Evolutionary conservation across 257 asterid genomes (phyloP).

Genomic region (Nicotiana benthamiana): DNA sequence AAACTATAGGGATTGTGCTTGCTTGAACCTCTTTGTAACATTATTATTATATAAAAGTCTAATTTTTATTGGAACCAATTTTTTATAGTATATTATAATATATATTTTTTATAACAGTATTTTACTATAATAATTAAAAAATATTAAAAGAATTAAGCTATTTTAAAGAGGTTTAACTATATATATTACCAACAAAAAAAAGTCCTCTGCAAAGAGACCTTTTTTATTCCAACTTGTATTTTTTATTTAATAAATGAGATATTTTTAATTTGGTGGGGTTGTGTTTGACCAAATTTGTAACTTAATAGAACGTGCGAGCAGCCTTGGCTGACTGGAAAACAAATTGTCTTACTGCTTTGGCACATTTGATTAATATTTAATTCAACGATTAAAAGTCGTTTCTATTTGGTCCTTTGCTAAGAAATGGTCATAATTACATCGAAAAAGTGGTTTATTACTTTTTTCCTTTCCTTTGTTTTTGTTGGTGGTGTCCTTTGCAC

Average conservation of each 20-base stretch:
- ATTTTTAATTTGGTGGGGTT: background rate
- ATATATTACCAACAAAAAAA: too few relatives aligned
- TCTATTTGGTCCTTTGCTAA: background rate
- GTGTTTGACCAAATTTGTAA: background rate
- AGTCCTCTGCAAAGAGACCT: too few relatives aligned
- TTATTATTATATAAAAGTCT: too few relatives aligned
- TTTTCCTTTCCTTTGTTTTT: background rate
- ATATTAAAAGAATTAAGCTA: rapidly evolving
- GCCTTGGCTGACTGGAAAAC: background rate
- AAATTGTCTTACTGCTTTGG: background rate
- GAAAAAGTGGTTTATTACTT: background rate
- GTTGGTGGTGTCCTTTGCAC: background rate
- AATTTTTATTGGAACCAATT: too few relatives aligned
- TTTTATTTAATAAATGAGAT: background rate
- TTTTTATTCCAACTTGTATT: background rate
- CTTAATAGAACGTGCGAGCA: background rate
- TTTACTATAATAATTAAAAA: rapidly evolving
- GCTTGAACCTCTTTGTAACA: too few relatives aligned
- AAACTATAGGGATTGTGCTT: too few relatives aligned
- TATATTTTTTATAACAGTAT: too few relatives aligned
- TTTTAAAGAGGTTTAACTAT: too few relatives aligned
- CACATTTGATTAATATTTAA: background rate
- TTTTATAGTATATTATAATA: too few relatives aligned
- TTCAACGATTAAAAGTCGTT: background rate
- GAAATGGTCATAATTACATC: background rate